Base-by-base conservation (phyloP, 768 basidiomycete species). In the Pulveroboletus ravenelii region DNA sequence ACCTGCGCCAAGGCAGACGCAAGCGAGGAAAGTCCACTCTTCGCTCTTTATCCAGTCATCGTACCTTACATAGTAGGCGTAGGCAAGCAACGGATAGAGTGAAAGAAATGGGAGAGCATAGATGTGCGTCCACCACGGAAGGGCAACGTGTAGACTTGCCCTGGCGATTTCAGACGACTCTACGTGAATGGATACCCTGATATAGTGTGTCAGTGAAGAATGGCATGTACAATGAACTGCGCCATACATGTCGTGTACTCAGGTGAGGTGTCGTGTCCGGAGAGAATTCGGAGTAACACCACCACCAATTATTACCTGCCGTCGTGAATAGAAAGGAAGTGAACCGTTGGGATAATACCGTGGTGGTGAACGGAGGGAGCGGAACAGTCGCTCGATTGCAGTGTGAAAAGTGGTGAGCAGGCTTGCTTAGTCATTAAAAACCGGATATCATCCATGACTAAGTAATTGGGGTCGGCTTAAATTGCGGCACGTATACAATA, bases 1-100 rank as follows among this genome's bases (percentile, higher is more conserved):
- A 2, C 87, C 82, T 6, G 81, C 86, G 18, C 89, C 89, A 8
- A 99, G 79, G 3, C 82, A 71, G 13, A 94, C 86, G 57, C 88
- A 93, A 34, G 88, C 89, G 18, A 98, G 79, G 65, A 98, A 99
- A 0, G 96, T 95, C 94, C 94, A 98, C 67, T 98, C 95, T 70
- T 95, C 93, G 50, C 89, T 90, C 62, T 85, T 79, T 48, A 97
- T 73, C 88, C 90, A 96, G 54, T 84, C 73, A 61, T 95, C 90
- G 68, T 97, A 96, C 68, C 80, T 85, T 70, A 93, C 68, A 61
- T 86, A 90, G 75, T 97, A 98, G 18, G 93, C 87, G 67, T 95
- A 96, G 23, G 87, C 89, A 29, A 90, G 78, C 29, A 93, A 65
- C 0, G 90, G 90, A 55, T 92, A 93, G 43, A 92, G 72, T 1